These are phyloP conservation scores for Vaccinium myrtillus DNA, from an alignment of 148 eudicot species.

Conservation along the genomic window DNA sequence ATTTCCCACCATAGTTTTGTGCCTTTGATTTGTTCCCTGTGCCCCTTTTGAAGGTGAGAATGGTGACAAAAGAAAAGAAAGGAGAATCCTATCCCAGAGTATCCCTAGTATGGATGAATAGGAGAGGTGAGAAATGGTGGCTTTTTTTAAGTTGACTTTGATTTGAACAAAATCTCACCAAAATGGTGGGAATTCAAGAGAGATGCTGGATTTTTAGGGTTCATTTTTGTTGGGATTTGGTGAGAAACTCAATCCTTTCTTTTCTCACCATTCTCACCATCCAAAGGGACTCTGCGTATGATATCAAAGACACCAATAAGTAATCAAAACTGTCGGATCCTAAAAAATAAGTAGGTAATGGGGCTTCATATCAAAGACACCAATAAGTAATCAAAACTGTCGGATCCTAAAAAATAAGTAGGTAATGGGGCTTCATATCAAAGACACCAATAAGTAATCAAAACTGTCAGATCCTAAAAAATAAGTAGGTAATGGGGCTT, in stretches of 20 bases:
- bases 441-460: not conserved
- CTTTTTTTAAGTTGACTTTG: not conserved
- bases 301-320: not conserved
- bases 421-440: not conserved
- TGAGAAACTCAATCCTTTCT: not conserved
- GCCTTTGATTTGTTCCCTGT: not conserved
- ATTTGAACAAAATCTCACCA: not conserved
- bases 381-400: not conserved
- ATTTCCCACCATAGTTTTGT: not conserved
- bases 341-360: not conserved
- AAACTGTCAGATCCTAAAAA: not conserved
- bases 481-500: not conserved
- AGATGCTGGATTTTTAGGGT: not conserved
- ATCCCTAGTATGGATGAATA: not conserved
- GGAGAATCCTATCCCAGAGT: not conserved
- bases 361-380: too few species aligned
- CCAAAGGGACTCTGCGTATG: not conserved
- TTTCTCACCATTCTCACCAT: not conserved
- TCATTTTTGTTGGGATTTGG: not conserved
- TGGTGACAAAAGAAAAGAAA: not conserved
- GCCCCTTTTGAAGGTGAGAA: not conserved
- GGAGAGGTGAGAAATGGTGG: not conserved
- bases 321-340: not conserved
- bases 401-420: not conserved
- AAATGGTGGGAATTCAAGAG: not conserved